phyloP scores from a whole-genome alignment of 352 stramenopile species.

The Phytophthora colocasiae region DNA sequence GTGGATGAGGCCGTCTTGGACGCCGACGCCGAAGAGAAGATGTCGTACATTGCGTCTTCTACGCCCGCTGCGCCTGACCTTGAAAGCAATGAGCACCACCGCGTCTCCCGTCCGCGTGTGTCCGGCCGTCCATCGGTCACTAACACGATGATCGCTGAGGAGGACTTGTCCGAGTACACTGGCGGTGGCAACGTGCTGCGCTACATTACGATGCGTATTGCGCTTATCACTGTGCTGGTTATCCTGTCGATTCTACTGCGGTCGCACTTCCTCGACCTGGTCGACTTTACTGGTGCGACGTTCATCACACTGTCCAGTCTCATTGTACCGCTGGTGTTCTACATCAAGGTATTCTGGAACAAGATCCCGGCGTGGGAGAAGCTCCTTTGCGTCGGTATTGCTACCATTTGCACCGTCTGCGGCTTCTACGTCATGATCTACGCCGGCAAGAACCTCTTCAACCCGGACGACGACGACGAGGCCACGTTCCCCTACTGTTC shows the following conservation, averaged over 20 bases:
- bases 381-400: slow-evolving; percentile 35
- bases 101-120: slow-evolving; percentile 1
- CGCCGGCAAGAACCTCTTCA: slow-evolving; percentile 44
- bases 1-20: slow-evolving; percentile 2
- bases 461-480: slow-evolving; percentile 18
- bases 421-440: slow-evolving; percentile 52
- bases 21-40: slow-evolving; percentile 31
- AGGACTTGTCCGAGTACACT: slow-evolving; percentile 48
- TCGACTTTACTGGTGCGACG: slow-evolving; percentile 58
- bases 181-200: slow-evolving; percentile 38
- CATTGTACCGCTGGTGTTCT: slow-evolving; percentile 52
- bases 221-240: slow-evolving; percentile 45
- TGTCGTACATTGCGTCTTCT: slow-evolving; percentile 35
- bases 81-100: slow-evolving; percentile 30
- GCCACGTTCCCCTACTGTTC: slow-evolving; percentile 66
- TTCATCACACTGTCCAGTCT: slow-evolving; percentile 25
- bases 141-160: slow-evolving; percentile 31
- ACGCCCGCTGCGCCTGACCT: slow-evolving; percentile 30
- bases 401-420: slow-evolving; percentile 32
- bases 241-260: slow-evolving; percentile 47
- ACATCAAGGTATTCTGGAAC: slow-evolving; percentile 55
- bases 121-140: slow-evolving; percentile 15
- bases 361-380: slow-evolving; percentile 56
- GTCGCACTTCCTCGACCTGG: slow-evolving; percentile 53
- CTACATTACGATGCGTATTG: slow-evolving; percentile 44